These are phyloP conservation scores for Mucor mucedo DNA, from an alignment of 371 early-diverging fungal genomes.

Conservation along the genomic window DNA sequence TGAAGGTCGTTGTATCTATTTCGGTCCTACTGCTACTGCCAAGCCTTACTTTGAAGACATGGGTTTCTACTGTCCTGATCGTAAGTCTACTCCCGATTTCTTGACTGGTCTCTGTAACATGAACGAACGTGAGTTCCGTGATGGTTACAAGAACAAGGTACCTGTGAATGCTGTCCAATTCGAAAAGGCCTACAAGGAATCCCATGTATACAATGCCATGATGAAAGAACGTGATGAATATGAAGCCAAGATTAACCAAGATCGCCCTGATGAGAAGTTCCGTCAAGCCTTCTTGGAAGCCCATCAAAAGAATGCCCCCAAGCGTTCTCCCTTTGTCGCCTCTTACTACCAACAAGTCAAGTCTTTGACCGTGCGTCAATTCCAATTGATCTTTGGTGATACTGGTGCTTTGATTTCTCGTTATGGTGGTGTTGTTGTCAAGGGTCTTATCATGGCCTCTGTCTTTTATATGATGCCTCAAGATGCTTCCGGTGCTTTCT, in stretches of 20 bases:
- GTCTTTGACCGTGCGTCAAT: conserved; percentile 68
- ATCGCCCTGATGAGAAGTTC: conserved; percentile 57
- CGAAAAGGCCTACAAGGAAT: conserved; percentile 54
- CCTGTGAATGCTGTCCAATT: conserved; percentile 61
- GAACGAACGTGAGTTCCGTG: conserved; percentile 63
- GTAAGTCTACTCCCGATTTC: conserved; percentile 83
- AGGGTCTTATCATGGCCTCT: conserved; percentile 75
- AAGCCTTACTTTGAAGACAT: conserved; percentile 54
- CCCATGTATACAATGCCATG: conserved; percentile 36
- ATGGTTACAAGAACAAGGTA: conserved; percentile 58
- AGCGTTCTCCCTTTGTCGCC: conserved; percentile 64
- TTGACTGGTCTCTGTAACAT: conserved; percentile 73
- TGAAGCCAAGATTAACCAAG: conserved; percentile 40
- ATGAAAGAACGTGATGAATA: conserved; percentile 53
- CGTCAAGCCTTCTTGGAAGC: conserved; percentile 58
- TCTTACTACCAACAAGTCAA: conserved; percentile 67
- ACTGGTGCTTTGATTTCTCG: conserved; percentile 60
- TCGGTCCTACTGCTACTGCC: conserved; percentile 61
- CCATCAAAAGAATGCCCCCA: conserved; percentile 63
- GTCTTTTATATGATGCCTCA: conserved; percentile 66
- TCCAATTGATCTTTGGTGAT: conserved; percentile 61
- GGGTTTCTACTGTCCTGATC: conserved; percentile 74
- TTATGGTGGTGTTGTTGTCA: conserved; percentile 63
- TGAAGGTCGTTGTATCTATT: conserved; percentile 69
- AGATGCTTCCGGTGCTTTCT: conserved; percentile 66